Evolutionary conservation across 2,329 filamentous ascomycete genomes (phyloP).

Genomic region (Chalaropsis ovoidea): DNA sequence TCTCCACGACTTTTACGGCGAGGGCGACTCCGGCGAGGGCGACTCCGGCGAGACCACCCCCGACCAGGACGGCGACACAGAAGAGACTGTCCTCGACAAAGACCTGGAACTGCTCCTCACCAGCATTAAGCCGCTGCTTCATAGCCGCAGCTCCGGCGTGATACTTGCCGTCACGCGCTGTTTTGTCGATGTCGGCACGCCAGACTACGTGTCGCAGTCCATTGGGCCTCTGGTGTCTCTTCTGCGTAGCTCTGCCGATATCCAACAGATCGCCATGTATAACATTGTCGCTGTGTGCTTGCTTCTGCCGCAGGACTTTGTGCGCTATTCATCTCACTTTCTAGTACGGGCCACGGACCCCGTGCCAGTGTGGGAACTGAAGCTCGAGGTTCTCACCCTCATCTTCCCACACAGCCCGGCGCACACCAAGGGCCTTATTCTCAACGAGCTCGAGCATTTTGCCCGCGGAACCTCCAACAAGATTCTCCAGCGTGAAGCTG

Average conservation of each 20-base stretch:
- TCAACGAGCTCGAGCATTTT: conserved; percentile 92
- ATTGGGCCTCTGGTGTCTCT: conserved; percentile 80
- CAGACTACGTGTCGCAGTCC: conserved; percentile 61
- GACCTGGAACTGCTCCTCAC: conserved; percentile 76
- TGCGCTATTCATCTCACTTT: conserved; percentile 81
- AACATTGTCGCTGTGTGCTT: conserved; percentile 93
- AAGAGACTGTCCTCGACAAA: conserved; percentile 58
- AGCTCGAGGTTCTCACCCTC: conserved; percentile 81
- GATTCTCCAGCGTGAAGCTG: conserved; percentile 73
- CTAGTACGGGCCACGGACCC: conserved; percentile 71
- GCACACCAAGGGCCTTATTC: conserved; percentile 71
- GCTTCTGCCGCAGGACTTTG: conserved; percentile 64
- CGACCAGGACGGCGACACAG: conserved; percentile 38
- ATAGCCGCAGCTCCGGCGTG: conserved; percentile 87
- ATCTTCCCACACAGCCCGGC: conserved; percentile 74
- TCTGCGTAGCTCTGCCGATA: conserved; percentile 72
- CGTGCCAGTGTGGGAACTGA: conserved; percentile 76
- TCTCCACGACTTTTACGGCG: conserved; percentile 72
- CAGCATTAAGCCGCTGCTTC: conserved; percentile 70
- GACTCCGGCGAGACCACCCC: conserved; percentile 32
- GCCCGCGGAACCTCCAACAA: conserved; percentile 59
- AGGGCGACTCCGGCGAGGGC: conserved; percentile 41
- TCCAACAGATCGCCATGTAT: conserved; percentile 80
- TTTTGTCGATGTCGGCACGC: conserved; percentile 74
- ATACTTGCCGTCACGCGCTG: conserved; percentile 77